phyloP scores from a whole-genome alignment of 495 filamentous ascomycete species.

The Xylaria castorea region DNA sequence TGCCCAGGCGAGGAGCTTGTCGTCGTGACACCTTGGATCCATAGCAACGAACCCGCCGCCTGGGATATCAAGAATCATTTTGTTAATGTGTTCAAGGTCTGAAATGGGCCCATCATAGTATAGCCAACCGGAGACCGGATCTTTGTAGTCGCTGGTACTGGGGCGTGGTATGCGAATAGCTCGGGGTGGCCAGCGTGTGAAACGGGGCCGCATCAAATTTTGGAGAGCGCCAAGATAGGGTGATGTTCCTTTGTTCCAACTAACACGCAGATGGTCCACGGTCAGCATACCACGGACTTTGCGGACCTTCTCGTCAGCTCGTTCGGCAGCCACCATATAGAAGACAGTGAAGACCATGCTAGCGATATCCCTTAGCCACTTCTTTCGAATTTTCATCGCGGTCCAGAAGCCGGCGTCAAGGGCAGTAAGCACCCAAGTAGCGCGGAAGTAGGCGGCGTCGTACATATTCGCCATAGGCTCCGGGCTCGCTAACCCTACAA shows the following conservation, averaged over 20 bases:
- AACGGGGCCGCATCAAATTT: conserved; percentile 73
- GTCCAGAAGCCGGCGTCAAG: conserved; percentile 98
- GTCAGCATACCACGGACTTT: conserved; percentile 86
- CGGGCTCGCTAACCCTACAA: conserved; percentile 88
- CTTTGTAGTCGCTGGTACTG: conserved; percentile 74
- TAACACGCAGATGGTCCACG: conserved; percentile 88
- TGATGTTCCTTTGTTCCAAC: conserved; percentile 92
- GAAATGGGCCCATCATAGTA: conserved; percentile 91
- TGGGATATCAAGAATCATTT: conserved; percentile 88
- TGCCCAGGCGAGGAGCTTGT: conserved; percentile 90
- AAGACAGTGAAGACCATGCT: conserved; percentile 85
- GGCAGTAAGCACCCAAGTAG: conserved; percentile 95
- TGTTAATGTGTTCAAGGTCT: conserved; percentile 75
- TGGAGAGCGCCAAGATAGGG: conserved; percentile 79
- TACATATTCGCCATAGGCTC: conserved; percentile 96
- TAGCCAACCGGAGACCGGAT: conserved; percentile 85
- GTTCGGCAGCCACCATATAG: conserved; percentile 91
- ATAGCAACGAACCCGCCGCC: conserved; percentile 97
- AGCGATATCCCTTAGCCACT: conserved; percentile 81
- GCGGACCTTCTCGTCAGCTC: conserved; percentile 96
- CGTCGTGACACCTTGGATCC: conserved; percentile 88
- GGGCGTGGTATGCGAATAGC: conserved; percentile 85
- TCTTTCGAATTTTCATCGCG: conserved; percentile 86
- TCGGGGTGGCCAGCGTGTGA: conserved; percentile 79
- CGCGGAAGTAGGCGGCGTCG: conserved; percentile 91